Base-by-base conservation (phyloP, 768 basidiomycete species). In the Rhodotorula diobovata region DNA sequence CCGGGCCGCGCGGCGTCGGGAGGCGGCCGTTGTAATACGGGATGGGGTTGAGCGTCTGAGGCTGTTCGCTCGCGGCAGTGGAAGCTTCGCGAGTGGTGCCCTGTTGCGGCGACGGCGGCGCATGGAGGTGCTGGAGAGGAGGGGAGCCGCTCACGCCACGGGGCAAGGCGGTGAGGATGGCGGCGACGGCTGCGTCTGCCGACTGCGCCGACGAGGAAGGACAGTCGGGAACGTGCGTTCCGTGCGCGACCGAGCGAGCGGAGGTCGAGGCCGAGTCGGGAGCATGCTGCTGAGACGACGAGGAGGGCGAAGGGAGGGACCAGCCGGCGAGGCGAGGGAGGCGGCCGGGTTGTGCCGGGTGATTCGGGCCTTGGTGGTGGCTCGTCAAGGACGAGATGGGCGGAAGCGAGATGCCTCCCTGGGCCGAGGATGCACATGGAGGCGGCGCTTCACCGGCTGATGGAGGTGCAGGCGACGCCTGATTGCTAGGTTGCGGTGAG, bases 111-210 rank as follows among this genome's bases (percentile, higher is more conserved):
- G 23, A 37, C 4, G 16, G 15, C 4, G 32, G 54, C 1, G 25
- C 43, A n/a, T n/a, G n/a, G n/a, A n/a, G n/a, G 64, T 4, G 12
- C 55, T 28, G 8, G 10, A 48, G 59, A 0, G 70, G 61, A 9
- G 61, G 64, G 14, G 65, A 66, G 12, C 28, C 30, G 28, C 59
- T 45, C 1, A 45, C 55, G 10, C 48, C 61, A 1, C 64, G 34
- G 0, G 70, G 70, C 2, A 71, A 51, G 25, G 46, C 35, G 11
- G 70, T 51, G 43, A 71, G 37, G 57, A 71, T 62, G 35, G 61
- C 61, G 5, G 70, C 70, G 25, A 41, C 70, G n/a, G 54, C 65
- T 4, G 66, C 61, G 51, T 71, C 70, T 21, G 66, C 70, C 12
- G 46, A 18, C 30, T 59, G 64, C 30, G 41, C 43, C 43, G 37